Base-by-base conservation (phyloP, 2,329 filamentous ascomycete genomes). In the Pseudopyrenochaeta lycopersici region DNA sequence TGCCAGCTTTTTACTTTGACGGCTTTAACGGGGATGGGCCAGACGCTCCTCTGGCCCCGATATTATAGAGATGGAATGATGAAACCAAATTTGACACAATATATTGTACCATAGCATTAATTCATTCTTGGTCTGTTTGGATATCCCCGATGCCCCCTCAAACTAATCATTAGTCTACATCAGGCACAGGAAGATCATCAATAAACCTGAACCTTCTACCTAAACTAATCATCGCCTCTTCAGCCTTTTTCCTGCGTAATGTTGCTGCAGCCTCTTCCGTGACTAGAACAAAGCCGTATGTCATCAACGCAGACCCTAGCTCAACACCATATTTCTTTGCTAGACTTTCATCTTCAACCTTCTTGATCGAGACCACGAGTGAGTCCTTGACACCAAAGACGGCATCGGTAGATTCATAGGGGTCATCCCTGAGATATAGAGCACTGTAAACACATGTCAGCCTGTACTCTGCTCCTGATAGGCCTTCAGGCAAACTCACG, bases 361-460 rank as follows among this genome's bases (percentile, higher is more conserved):
- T 63, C 7, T 27, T 4, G 4, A 76, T 51, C 11, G 52, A 63
- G 1, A 75, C 63, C 17, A 75, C 90, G 11, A 96, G 80, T 23
- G 88, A 91, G 70, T 91, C 83, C 74, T 96, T 96, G 52, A 96
- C 91, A 17, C 91, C 91, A 65, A 96, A 96, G 1, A 96, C 91
- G 0, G 91, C 90, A 69, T 96, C 91, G 0, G 89, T 90, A 1
- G 86, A 90, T 77, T 94, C 90, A 71, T 94, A 95, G 0, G 88
- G 89, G 64, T 94, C 90, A 40, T 87, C 88, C 2, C 89, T 85
- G 49, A 93, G 79, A 68, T 94, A 96, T 0, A 96, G 79, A 0
- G 91, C 90, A 2, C 89, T 92, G 40, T 15, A 27, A 7, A 27
- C 7, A 46, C 23, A 36, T 20, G 48, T 49, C 15, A 57, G 46